These are phyloP conservation scores for Diaporthe velutina DNA, from an alignment of 2,329 filamentous ascomycete species.

Conservation along the genomic window DNA sequence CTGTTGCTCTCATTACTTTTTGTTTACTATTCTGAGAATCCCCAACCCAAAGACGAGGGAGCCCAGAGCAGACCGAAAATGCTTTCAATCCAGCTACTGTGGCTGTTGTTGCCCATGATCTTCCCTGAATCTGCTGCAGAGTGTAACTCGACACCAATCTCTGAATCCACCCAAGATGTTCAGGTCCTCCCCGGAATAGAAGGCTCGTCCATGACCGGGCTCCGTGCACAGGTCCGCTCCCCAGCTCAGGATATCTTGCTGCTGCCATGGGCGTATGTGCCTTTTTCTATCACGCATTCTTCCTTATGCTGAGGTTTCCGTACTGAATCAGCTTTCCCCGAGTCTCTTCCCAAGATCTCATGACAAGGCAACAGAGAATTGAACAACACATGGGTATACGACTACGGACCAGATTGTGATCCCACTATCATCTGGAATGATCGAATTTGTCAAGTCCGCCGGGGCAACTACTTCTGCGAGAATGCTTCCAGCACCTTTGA, in stretches of 20 bases:
- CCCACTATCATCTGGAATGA: slow-evolving; percentile 46
- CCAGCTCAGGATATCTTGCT: slow-evolving; percentile 47
- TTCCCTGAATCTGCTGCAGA: neutral
- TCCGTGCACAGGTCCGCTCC: slow-evolving; percentile 45
- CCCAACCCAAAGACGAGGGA: neutral
- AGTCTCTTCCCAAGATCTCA: neutral
- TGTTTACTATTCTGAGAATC: neutral
- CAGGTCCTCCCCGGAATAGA: slow-evolving; percentile 43
- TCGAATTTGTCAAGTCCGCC: slow-evolving; percentile 45
- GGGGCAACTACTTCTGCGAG: slow-evolving; percentile 43
- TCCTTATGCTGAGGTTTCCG: neutral
- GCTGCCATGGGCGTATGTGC: slow-evolving; percentile 49
- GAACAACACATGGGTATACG: slow-evolving; percentile 52
- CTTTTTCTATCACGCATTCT: neutral
- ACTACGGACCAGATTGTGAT: slow-evolving; percentile 47
- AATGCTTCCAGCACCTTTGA: slow-evolving; percentile 38
- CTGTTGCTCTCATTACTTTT: neutral
- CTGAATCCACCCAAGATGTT: slow-evolving; percentile 37
- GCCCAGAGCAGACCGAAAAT: neutral
- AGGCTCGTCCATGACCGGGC: slow-evolving; percentile 47
- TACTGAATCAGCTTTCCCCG: too few species aligned
- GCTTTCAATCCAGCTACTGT: neutral
- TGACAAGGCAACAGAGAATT: slow-evolving; percentile 46
- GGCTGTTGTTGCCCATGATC: neutral
- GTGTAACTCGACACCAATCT: slow-evolving; percentile 1